Percentiles rank a stretch among this genome's conserved stretches.
Conservation (phyloP, 2,329 filamentous ascomycete species). For the Sarocladiaceae sp. region DNA sequence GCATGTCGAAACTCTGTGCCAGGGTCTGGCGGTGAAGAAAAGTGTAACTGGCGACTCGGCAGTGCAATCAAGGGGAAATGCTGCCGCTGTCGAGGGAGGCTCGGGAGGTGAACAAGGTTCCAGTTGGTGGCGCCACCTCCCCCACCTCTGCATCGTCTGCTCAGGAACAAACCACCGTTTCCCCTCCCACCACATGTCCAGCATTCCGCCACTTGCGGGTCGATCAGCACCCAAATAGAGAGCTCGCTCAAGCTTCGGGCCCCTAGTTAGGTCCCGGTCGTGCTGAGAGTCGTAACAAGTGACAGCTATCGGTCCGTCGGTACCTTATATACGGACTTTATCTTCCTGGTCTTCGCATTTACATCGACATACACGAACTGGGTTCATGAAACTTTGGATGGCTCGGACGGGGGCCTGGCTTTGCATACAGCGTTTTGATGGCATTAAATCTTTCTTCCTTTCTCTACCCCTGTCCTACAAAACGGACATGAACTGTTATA, state of each 20-base stretch:
- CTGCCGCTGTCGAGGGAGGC: background rate
- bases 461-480: constrained; percentile 1
- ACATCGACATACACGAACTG: too few relatives aligned
- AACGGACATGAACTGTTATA: constrained; percentile 8
- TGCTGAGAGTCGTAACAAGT: too few relatives aligned
- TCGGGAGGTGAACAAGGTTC: background rate
- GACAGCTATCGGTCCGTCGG: background rate
- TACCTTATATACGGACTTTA: background rate
- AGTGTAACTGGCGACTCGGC: background rate
- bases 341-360: background rate
- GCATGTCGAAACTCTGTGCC: background rate
- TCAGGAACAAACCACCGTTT: background rate
- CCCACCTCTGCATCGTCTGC: too few relatives aligned
- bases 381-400: too few relatives aligned
- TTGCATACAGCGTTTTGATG: too few relatives aligned
- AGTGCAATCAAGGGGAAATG: background rate
- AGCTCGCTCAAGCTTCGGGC: too few relatives aligned
- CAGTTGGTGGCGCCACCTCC: constrained; percentile 1
- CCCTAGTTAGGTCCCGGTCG: too few relatives aligned
- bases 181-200: constrained; percentile 3
- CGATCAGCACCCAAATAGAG: too few relatives aligned
- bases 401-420: too few relatives aligned
- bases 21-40: constrained; percentile 3
- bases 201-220: background rate
- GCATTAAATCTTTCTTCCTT: too few relatives aligned